Conservation (phyloP, 192 early-diverging fungal species). For the Glomus cerebriforme region DNA sequence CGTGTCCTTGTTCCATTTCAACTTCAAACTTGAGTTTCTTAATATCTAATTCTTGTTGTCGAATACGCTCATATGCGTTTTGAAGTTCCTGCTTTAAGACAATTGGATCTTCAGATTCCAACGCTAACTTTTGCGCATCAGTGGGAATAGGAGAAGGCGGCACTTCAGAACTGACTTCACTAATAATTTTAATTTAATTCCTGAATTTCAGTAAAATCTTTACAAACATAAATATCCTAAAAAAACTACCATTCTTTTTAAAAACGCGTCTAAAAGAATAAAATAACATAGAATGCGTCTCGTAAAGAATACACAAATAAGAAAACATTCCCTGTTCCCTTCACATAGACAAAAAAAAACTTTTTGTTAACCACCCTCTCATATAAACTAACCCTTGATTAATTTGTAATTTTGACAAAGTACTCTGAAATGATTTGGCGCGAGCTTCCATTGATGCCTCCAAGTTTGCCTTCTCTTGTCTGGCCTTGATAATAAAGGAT, state of each 20-base stretch:
- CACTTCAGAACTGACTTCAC: slow-evolving; percentile 23
- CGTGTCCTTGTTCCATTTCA: slow-evolving; percentile 64
- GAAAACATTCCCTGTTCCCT: no score
- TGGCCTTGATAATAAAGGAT: slow-evolving; percentile 27
- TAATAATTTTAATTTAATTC: background rate
- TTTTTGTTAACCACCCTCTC: background rate
- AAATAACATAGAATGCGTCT: no score
- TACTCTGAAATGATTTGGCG: slow-evolving; percentile 32
- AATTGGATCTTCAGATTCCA: slow-evolving; percentile 22
- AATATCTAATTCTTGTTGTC: slow-evolving; percentile 44
- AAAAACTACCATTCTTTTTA: background rate
- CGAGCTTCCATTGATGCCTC: slow-evolving; percentile 39
- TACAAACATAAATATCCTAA: background rate
- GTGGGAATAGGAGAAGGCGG: background rate
- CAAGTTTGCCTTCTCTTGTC: slow-evolving; percentile 38
- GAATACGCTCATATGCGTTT: slow-evolving; percentile 40
- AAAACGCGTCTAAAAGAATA: no score
- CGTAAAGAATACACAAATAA: no score
- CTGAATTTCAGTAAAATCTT: background rate
- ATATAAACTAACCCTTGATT: background rate
- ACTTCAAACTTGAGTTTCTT: slow-evolving; percentile 70
- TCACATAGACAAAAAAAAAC: background rate
- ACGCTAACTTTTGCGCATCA: slow-evolving; percentile 20
- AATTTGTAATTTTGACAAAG: slow-evolving; percentile 31
- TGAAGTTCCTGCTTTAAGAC: slow-evolving; percentile 34